A percentile compares a stretch with the other conserved stretches of the same genome.
Evolutionary conservation across 192 early-diverging fungal species (phyloP).

Genomic region (Coemansia asiatica): DNA sequence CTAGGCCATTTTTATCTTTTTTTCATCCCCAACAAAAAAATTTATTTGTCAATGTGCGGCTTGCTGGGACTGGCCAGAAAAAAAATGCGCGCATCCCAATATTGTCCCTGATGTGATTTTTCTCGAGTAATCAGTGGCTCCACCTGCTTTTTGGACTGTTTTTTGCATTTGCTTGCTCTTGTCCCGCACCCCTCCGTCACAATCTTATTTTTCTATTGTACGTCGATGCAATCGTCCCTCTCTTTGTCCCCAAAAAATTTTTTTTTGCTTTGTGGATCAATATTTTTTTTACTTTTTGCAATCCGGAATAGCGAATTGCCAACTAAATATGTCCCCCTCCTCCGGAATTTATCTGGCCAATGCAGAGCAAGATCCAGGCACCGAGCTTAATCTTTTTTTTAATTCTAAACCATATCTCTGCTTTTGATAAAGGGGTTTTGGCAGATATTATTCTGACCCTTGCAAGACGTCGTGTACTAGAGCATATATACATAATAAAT

Average conservation of each 20-base stretch:
- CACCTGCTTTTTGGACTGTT: not conserved
- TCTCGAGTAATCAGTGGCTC: not conserved
- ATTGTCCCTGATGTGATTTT: not conserved
- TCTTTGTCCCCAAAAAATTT: not conserved
- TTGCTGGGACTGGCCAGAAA: not conserved
- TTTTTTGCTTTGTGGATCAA: not conserved
- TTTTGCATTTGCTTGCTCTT: not conserved
- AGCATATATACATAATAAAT: too few relatives aligned
- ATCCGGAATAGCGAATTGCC: too few relatives aligned
- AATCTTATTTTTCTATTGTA: not conserved
- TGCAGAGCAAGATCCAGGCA: not conserved
- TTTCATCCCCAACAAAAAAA: conserved; percentile 3
- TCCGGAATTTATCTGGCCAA: not conserved
- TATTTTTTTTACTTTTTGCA: too few relatives aligned
- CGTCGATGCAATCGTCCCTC: not conserved
- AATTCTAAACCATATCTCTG: too few relatives aligned
- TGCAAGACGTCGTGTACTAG: too few relatives aligned
- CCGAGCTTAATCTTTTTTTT: not conserved
- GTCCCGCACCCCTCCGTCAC: conserved; percentile 4
- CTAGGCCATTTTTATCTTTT: not conserved
- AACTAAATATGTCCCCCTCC: too few relatives aligned
- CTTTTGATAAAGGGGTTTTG: too few relatives aligned
- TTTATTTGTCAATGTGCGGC: not conserved
- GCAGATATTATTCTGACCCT: too few relatives aligned
- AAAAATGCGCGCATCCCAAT: not conserved